These are phyloP conservation scores for Salvia sclarea DNA, from an alignment of 305 asterid species.

Conservation along the genomic window DNA sequence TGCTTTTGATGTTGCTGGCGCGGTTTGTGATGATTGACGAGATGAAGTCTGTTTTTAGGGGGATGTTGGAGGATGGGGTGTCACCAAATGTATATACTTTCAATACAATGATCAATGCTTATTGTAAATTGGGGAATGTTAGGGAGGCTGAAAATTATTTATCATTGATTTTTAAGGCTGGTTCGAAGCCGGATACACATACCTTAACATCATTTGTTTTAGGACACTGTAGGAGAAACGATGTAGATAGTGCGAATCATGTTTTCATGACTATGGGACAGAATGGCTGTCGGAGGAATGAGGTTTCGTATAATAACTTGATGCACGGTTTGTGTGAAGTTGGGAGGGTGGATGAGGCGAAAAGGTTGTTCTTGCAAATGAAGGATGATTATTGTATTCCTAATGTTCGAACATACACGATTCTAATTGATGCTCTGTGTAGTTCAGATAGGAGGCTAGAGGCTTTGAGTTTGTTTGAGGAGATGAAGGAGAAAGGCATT, in stretches of 20 bases:
- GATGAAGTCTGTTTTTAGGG: slow-evolving; percentile 61
- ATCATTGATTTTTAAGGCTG: slow-evolving; percentile 60
- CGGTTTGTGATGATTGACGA: slow-evolving; percentile 59
- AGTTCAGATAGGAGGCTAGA: slow-evolving; percentile 54
- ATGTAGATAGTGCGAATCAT: slow-evolving; percentile 51
- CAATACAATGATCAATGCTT: slow-evolving; percentile 73
- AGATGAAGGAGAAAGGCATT: slow-evolving; percentile 77
- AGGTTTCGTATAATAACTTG: slow-evolving; percentile 66
- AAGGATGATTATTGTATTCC: slow-evolving; percentile 60
- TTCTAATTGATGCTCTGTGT: slow-evolving; percentile 74
- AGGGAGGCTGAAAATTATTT: slow-evolving; percentile 59
- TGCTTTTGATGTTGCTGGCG: slow-evolving; percentile 59
- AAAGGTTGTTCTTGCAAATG: slow-evolving; percentile 53
- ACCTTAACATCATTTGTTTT: slow-evolving; percentile 75
- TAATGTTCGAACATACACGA: slow-evolving; percentile 66
- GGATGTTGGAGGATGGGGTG: slow-evolving; percentile 64
- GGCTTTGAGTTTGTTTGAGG: slow-evolving; percentile 62
- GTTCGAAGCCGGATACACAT: slow-evolving; percentile 72
- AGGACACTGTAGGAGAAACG: slow-evolving; percentile 75
- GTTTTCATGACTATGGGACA: slow-evolving; percentile 54
- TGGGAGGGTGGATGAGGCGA: slow-evolving; percentile 61
- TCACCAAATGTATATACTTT: slow-evolving; percentile 73
- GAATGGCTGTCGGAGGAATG: slow-evolving; percentile 67
- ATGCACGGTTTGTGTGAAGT: slow-evolving; percentile 75
- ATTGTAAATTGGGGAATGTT: slow-evolving; percentile 72